These are phyloP conservation scores for Sicyos edulis DNA, from an alignment of 306 rosid species.

Conservation along the genomic window DNA sequence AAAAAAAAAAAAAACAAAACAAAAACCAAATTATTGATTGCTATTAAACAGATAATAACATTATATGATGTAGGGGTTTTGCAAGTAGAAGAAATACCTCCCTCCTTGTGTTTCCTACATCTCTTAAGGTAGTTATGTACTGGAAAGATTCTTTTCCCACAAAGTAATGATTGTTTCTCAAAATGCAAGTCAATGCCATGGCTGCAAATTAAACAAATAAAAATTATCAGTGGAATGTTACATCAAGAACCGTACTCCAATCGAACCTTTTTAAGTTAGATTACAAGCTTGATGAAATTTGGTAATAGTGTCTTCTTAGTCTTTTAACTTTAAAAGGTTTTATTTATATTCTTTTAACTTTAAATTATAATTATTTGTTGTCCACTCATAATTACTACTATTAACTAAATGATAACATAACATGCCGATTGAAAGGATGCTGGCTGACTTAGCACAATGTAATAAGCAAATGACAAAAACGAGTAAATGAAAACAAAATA, in stretches of 20 bases:
- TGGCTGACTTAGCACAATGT: background rate
- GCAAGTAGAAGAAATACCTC: conserved; percentile 34
- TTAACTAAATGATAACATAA: background rate
- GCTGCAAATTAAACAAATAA: conserved; percentile 36
- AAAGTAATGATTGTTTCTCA: conserved; percentile 40
- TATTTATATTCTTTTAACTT: background rate
- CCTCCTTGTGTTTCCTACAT: conserved; percentile 32
- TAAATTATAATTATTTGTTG: background rate
- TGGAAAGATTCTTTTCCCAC: conserved; percentile 42
- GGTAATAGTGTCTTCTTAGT: background rate
- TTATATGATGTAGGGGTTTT: background rate
- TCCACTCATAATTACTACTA: background rate
- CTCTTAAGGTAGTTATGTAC: conserved; percentile 47
- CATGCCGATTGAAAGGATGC: background rate
- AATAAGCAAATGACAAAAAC: background rate
- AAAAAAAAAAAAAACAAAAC: too few species aligned
- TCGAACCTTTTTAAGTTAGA: background rate
- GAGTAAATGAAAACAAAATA: background rate
- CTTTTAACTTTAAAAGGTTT: background rate
- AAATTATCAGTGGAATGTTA: background rate
- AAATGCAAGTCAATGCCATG: conserved; percentile 44
- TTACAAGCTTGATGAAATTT: background rate
- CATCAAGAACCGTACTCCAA: background rate
- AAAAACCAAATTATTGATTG: background rate
- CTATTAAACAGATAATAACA: background rate